These are phyloP conservation scores for Craterostigma plantagineum DNA, from an alignment of 257 asterid species.

Conservation along the genomic window DNA sequence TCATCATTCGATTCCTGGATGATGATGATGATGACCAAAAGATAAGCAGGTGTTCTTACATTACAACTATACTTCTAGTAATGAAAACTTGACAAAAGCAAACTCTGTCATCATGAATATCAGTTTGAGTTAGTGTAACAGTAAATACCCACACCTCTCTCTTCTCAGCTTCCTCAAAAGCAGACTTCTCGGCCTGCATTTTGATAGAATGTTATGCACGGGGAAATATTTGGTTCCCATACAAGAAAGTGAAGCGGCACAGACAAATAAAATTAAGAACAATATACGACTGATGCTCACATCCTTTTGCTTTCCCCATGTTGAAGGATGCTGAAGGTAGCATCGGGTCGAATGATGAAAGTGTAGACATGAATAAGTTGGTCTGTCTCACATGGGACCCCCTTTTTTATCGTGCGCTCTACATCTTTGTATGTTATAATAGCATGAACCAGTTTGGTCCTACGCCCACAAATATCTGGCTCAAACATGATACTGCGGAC, in stretches of 20 bases:
- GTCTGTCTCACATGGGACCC: slow-evolving; percentile 95
- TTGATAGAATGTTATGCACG: slow-evolving; percentile 2
- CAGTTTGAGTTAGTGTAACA: too few relatives aligned
- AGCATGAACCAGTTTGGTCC: slow-evolving; percentile 72
- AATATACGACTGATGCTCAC: too few relatives aligned
- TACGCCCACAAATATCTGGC: slow-evolving; percentile 85
- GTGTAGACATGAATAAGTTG: slow-evolving; percentile 89
- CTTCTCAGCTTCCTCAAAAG: slow-evolving; percentile 87
- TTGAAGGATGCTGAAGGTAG: slow-evolving; percentile 78
- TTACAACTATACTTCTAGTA: too few relatives aligned
- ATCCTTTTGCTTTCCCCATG: slow-evolving; percentile 93
- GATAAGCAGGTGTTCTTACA: not conserved
- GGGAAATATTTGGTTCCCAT: too few relatives aligned
- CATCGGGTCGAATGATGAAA: slow-evolving; percentile 83
- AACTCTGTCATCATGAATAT: too few relatives aligned
- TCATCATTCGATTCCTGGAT: slow-evolving; percentile 26
- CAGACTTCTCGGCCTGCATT: slow-evolving; percentile 81
- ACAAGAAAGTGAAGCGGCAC: too few relatives aligned
- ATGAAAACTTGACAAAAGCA: not conserved
- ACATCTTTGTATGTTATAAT: slow-evolving; percentile 49
- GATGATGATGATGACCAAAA: too few relatives aligned
- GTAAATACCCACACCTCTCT: slow-evolving; percentile 74
- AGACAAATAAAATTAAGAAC: too few relatives aligned
- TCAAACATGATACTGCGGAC: slow-evolving; percentile 91
- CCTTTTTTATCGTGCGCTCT: slow-evolving; percentile 74